Percentiles rank a stretch among this genome's conserved stretches.
Conservation (phyloP, 2,329 filamentous ascomycete genomes). For the Talaromyces atroroseus region DNA sequence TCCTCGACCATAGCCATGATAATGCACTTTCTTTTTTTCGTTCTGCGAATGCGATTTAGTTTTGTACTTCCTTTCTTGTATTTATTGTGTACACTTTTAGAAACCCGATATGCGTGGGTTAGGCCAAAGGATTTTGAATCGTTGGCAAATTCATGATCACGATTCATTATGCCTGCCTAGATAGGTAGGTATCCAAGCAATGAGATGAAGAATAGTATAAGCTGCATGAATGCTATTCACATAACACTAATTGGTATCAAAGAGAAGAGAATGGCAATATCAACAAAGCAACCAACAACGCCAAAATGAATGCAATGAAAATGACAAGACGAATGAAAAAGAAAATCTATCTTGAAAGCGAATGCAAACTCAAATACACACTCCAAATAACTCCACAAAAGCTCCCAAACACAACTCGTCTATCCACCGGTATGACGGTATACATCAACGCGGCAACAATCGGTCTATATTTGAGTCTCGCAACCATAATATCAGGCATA, state of each 20-base stretch:
- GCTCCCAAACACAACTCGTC: constrained; percentile 64
- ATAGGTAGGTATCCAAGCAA: no score
- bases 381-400: constrained; percentile 69
- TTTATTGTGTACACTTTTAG: background rate
- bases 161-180: background rate
- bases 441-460: constrained; percentile 65
- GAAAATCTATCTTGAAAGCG: constrained; percentile 12
- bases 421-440: constrained; percentile 64
- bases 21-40: background rate
- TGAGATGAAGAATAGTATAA: background rate
- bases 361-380: constrained; percentile 64
- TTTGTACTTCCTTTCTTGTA: background rate
- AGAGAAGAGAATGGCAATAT: background rate
- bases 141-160: background rate
- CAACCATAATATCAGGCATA: constrained; percentile 48
- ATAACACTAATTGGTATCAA: background rate
- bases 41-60: background rate
- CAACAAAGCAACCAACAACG: background rate
- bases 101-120: background rate
- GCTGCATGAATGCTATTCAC: background rate
- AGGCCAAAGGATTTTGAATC: background rate
- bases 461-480: constrained; percentile 70
- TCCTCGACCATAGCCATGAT: background rate
- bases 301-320: background rate
- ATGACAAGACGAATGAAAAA: background rate